A percentile compares a stretch with the other conserved stretches of the same genome.
These are phyloP conservation scores for Scolecobasidium constrictum DNA, from an alignment of 2,329 filamentous ascomycete species.

Conservation along the genomic window DNA sequence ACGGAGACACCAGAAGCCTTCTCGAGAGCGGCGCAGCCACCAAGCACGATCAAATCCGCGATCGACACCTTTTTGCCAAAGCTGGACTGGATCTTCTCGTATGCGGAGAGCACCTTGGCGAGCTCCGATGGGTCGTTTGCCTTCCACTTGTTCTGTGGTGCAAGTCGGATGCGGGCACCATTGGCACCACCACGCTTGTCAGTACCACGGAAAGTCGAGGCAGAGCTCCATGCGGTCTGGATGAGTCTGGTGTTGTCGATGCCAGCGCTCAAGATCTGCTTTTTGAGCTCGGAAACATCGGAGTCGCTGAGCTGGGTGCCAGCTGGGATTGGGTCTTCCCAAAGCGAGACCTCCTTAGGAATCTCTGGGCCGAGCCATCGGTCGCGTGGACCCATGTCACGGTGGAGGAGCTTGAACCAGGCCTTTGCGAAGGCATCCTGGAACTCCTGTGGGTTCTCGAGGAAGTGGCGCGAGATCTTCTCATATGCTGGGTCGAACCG, in stretches of 20 bases:
- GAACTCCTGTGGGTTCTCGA: conserved; percentile 57
- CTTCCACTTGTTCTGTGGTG: conserved; percentile 61
- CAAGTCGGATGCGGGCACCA: conserved; percentile 64
- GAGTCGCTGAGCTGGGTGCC: conserved; percentile 49
- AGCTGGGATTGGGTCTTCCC: conserved; percentile 63
- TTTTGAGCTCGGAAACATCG: conserved; percentile 40
- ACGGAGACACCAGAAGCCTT: conserved; percentile 56
- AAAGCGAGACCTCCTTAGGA: conserved; percentile 56
- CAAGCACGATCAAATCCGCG: conserved; percentile 70
- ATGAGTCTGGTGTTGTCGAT: conserved; percentile 52
- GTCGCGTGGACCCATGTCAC: conserved; percentile 61
- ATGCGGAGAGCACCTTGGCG: conserved; percentile 45
- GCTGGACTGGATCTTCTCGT: conserved; percentile 54
- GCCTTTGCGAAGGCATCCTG: conserved; percentile 59
- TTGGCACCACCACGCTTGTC: conserved; percentile 81
- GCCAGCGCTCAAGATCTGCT: conserved; percentile 9
- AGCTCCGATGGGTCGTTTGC: conserved; percentile 64
- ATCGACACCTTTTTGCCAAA: conserved; percentile 72
- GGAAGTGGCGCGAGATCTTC: conserved; percentile 63
- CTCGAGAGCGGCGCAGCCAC: conserved; percentile 60
- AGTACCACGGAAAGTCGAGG: conserved; percentile 60
- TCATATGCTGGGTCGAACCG: conserved; percentile 62
- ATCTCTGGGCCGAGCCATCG: conserved; percentile 68
- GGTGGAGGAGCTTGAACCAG: conserved; percentile 78
- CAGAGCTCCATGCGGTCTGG: conserved; percentile 56